Evolutionary conservation across 1,284 basidiomycete species (phyloP).

Genomic region (Xanthoconium separans): DNA sequence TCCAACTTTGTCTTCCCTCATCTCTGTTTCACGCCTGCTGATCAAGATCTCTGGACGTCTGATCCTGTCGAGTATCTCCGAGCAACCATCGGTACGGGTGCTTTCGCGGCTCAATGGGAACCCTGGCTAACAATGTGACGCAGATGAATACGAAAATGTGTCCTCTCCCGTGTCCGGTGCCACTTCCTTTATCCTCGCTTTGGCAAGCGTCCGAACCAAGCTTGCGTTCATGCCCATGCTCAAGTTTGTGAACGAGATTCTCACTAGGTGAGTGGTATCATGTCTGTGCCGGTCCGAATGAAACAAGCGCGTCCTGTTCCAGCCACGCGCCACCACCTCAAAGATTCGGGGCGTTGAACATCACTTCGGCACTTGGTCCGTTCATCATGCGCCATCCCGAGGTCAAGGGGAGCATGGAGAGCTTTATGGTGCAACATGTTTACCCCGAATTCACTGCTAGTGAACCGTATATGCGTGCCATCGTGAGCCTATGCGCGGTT

Average conservation of each 20-base stretch:
- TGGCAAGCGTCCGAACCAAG: conserved; percentile 77
- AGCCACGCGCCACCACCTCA: conserved; percentile 60
- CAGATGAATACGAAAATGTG: conserved; percentile 80
- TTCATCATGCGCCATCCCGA: conserved; percentile 81
- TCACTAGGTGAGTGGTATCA: conserved; percentile 54
- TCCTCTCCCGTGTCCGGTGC: conserved; percentile 75
- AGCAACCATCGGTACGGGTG: conserved; percentile 58
- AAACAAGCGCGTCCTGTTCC: background rate
- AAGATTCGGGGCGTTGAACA: conserved; percentile 80
- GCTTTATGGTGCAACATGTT: conserved; percentile 72
- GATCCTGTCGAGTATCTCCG: conserved; percentile 83
- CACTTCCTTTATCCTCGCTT: conserved; percentile 73
- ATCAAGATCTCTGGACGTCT: conserved; percentile 68
- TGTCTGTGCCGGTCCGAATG: background rate
- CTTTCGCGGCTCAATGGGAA: background rate
- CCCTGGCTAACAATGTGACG: background rate
- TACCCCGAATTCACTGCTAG: conserved; percentile 64
- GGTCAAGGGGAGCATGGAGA: conserved; percentile 73
- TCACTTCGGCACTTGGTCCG: conserved; percentile 71
- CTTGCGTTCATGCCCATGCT: conserved; percentile 77
- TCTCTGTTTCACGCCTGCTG: conserved; percentile 69
- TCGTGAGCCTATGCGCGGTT: conserved; percentile 45
- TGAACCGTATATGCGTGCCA: conserved; percentile 72
- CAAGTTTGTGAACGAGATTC: conserved; percentile 68
- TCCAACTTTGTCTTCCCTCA: conserved; percentile 84